Base-by-base conservation (phyloP, 345 rosid genomes). In the Mercurialis annua region DNA sequence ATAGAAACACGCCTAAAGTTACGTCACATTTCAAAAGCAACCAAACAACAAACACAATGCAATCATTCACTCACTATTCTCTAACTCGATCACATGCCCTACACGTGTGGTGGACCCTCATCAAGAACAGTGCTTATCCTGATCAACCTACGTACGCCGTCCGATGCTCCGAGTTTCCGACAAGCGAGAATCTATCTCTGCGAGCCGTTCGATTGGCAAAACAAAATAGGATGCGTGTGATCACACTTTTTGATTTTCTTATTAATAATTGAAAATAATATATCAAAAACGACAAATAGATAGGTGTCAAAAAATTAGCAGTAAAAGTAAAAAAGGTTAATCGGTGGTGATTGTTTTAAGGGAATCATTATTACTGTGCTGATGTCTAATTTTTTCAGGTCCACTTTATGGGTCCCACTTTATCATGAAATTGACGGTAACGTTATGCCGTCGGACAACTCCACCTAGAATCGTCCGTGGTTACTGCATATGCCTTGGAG, bases 91-190 rank as follows among this genome's bases (percentile, higher is more conserved):
- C 42, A 47, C 66, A 16, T 50, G 62, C 36, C 31, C 36, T 62
- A 59, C 68, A 71, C 76, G 76, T 72, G 77, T 15, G 55, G 71
- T 47, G 29, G 71, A 63, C 44, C 71, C 21, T 65, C 29, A 6
- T 0, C 3, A 10, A 3, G n/a, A 47, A 40, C 12, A 1, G 44
- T 10, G 2, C 30, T 4, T 20, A 24, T 29, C n/a, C n/a, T 23
- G 42, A 18, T 12, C 23, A 20, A 3, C 40, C 8, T 14, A 6
- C 16, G 23, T 60, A 2, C 2, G 9, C 69, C 74, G 77, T 68
- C 9, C 0, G 74, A 65, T 77, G 15, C 18, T 21, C 55, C 1
- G 48, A 62, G 40, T 16, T 55, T n/a, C 49, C 14, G 29, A 1
- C 42, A 0, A n/a, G n/a, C n/a, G 33, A 5, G 56, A 66, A 70